phyloP scores from a whole-genome alignment of 2,329 filamentous ascomycete species.

The Hymenoscyphus fraxineus region DNA sequence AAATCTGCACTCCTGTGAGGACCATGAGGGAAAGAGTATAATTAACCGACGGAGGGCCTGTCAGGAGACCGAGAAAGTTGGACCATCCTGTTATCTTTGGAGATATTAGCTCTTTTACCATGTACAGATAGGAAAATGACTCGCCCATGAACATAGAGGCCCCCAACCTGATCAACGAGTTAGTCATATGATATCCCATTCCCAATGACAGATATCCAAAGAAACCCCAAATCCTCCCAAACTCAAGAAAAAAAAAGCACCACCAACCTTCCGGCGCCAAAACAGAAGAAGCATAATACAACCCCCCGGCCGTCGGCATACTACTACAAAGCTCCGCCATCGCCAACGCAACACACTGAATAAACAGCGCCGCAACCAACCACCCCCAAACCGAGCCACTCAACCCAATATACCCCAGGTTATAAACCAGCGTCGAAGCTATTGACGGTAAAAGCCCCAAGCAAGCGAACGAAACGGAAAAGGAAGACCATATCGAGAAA shows the following conservation, averaged over 20 bases:
- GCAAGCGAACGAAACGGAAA: slow-evolving; percentile 37
- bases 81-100: slow-evolving; percentile 17
- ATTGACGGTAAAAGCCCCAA: slow-evolving; percentile 39
- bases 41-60: slow-evolving; percentile 29
- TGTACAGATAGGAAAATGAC: neutral
- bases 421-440: slow-evolving; percentile 37
- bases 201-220: too few species aligned
- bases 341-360: slow-evolving; percentile 8
- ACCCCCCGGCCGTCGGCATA: slow-evolving; percentile 11
- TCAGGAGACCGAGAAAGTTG: slow-evolving; percentile 17
- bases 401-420: slow-evolving; percentile 35
- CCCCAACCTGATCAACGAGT: slow-evolving; percentile 4
- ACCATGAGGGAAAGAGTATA: slow-evolving; percentile 37
- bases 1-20: slow-evolving; percentile 35
- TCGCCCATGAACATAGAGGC: slow-evolving; percentile 19
- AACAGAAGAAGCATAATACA: slow-evolving; percentile 26
- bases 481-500: slow-evolving; percentile 34
- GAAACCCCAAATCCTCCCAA: too few species aligned
- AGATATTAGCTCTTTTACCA: neutral
- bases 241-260: neutral
- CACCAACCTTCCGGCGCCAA: slow-evolving; percentile 34
- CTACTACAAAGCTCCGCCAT: slow-evolving; percentile 12
- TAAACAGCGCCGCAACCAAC: slow-evolving; percentile 6
- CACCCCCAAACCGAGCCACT: slow-evolving; percentile 24
- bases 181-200: neutral